Conservation (phyloP, 2,329 filamentous ascomycete genomes). For the Nemania sp. region DNA sequence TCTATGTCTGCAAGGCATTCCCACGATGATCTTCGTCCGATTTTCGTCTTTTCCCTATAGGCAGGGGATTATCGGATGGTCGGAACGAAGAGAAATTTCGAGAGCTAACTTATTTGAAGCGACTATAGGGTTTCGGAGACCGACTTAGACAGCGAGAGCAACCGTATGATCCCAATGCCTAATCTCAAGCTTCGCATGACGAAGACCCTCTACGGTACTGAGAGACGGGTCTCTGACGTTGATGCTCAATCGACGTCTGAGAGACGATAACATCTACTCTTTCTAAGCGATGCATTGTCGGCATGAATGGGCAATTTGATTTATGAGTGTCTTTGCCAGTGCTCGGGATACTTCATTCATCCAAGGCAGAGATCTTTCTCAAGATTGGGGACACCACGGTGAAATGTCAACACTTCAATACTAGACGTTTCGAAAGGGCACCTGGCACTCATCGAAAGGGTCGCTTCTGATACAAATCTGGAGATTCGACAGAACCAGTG, state of each 20-base stretch:
- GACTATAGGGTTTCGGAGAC: conserved; percentile 16
- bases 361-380: not conserved
- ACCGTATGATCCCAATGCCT: conserved; percentile 12
- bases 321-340: not conserved
- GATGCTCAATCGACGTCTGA: not conserved
- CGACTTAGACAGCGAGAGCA: conserved; percentile 10
- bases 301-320: not conserved
- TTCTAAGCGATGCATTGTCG: not conserved
- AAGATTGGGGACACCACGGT: conserved; percentile 5
- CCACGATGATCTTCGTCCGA: conserved; percentile 14
- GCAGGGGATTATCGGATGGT: conserved; percentile 15
- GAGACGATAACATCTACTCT: not conserved
- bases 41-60: conserved; percentile 4
- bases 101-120: conserved; percentile 6
- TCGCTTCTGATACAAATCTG: not conserved
- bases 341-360: not conserved
- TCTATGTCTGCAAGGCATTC: conserved; percentile 23
- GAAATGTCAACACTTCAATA: not conserved
- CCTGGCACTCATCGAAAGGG: too few species aligned
- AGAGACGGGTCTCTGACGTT: conserved; percentile 8
- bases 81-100: conserved; percentile 3
- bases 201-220: conserved; percentile 9
- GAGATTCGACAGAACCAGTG: not conserved
- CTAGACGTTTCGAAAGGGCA: not conserved
- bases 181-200: conserved; percentile 22